Percentiles rank a stretch among this genome's conserved stretches.
Evolutionary conservation across 2,329 filamentous ascomycete genomes (phyloP).

Genomic region (Pleomassaria siparia): DNA sequence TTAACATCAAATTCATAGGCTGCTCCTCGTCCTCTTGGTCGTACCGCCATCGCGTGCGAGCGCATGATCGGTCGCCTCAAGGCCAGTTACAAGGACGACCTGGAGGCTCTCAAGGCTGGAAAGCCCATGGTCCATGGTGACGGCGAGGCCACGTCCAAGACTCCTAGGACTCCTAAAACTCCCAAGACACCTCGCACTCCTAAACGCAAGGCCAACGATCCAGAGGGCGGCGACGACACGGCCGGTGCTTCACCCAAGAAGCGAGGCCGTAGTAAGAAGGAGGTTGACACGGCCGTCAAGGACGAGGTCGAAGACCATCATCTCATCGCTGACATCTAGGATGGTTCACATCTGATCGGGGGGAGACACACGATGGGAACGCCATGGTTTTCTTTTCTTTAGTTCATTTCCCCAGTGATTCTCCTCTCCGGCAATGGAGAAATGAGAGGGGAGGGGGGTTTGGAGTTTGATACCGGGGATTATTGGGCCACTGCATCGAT

Average conservation of each 20-base stretch:
- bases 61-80: constrained; percentile 26
- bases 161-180: constrained; percentile 7
- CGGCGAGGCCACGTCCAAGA: constrained; percentile 3
- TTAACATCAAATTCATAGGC: constrained; percentile 16
- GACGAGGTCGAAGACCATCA: constrained; percentile 4
- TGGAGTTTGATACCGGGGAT: too few relatives aligned
- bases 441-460: too few relatives aligned
- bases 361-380: too few relatives aligned
- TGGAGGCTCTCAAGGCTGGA: constrained; percentile 17
- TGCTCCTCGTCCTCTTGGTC: constrained; percentile 19
- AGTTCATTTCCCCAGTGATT: too few relatives aligned
- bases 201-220: constrained; percentile 14
- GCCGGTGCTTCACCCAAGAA: constrained; percentile 3
- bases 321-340: background rate
- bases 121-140: constrained; percentile 6
- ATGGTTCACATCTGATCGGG: background rate
- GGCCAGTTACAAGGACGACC: constrained; percentile 23
- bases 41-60: constrained; percentile 20
- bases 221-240: constrained; percentile 5
- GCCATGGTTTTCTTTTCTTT: too few relatives aligned
- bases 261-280: constrained; percentile 1
- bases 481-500: too few relatives aligned
- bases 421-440: too few relatives aligned
- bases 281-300: constrained; percentile 4
- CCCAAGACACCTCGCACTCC: constrained; percentile 12